These are phyloP conservation scores for Ophiostoma australiae DNA, from an alignment of 2,329 filamentous ascomycete species.

Conservation along the genomic window DNA sequence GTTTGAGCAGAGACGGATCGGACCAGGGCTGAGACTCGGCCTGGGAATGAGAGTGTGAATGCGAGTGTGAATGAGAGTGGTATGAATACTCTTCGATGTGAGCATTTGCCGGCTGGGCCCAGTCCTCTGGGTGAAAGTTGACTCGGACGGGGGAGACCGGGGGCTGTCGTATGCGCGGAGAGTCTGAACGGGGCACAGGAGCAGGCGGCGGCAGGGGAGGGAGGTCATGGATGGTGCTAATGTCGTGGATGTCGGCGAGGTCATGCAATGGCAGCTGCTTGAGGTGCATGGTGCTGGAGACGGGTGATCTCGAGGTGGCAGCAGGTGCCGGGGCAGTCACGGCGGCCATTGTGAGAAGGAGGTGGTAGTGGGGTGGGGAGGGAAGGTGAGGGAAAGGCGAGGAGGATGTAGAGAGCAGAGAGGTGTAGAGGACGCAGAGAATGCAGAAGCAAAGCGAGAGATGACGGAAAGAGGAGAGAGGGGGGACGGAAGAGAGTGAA, in stretches of 20 bases:
- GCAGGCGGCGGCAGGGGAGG: slow-evolving; percentile 23
- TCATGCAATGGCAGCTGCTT: slow-evolving; percentile 37
- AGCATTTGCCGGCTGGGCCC: slow-evolving; percentile 49
- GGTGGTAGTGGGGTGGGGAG: not conserved
- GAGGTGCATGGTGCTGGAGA: slow-evolving; percentile 32
- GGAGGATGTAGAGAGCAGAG: not conserved
- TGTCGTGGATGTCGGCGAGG: slow-evolving; percentile 16
- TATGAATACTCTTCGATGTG: slow-evolving; percentile 42
- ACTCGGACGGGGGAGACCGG: slow-evolving; percentile 54
- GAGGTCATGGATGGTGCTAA: slow-evolving; percentile 25
- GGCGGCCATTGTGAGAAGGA: slow-evolving; percentile 33
- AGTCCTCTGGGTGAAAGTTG: slow-evolving; percentile 50
- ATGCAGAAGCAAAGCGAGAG: not conserved
- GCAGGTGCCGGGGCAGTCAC: slow-evolving; percentile 31
- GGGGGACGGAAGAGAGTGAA: not conserved
- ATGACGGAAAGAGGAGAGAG: not conserved
- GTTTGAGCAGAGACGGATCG: not conserved
- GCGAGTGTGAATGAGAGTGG: slow-evolving; percentile 21
- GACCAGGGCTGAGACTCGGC: not conserved
- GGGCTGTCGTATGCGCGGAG: slow-evolving; percentile 46
- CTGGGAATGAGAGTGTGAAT: slow-evolving; percentile 19
- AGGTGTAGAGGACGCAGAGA: not conserved
- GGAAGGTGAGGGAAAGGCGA: not conserved
- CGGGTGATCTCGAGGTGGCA: slow-evolving; percentile 29
- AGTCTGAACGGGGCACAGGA: slow-evolving; percentile 29